Evolutionary conservation across 1,139 yeast species (phyloP), one percentile per base, ranked within the genome.

Genomic region (Geotrichum siamense): DNA sequence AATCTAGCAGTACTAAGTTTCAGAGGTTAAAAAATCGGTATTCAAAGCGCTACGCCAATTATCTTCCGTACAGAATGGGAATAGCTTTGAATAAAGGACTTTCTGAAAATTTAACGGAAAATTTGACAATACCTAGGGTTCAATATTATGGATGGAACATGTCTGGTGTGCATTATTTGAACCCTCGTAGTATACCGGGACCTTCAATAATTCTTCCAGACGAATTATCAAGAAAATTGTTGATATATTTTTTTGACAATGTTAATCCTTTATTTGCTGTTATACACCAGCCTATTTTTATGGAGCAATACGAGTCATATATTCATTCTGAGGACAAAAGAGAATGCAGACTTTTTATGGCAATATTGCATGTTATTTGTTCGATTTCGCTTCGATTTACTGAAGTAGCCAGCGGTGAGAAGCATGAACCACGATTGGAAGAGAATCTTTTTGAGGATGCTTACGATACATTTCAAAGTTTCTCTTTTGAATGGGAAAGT

Each of bases 131-230:
- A 10, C 85, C 85, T 3, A 60, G 84, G 47, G 63, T 69, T 16
- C 84, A 79, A 55, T 74, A 69, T 50, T 79, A 76, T 54, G 83
- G 82, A 13, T 79, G 83, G 83, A 79, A 79, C 56, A 65, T 78
- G 74, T 68, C 75, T 29, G 83, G 84, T 1, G 70, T 70, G 17
- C 72, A 72, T 51, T 79, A 75, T 54, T 53, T 76, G 16, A 59
- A 60, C 21, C 63, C 69, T 5, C 71, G 71, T 32, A 59, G 58
- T 5, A 57, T 74, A 17, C 75, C 76, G 2, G 57, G 59, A 6
- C 52, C 53, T 1, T 39, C 48, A 2, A 38, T 42, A 1, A 49
- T 44, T 3, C 43, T 54, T 25, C 23, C 44, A n/a, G 45, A 45
- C 8, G 44, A 43, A 3, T 30, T 43, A 13, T 48, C 53, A 1